Evolutionary conservation across 441 rosid species (phyloP), one percentile per base, ranked within the genome.

Genomic region (Gossypium davidsonii): DNA sequence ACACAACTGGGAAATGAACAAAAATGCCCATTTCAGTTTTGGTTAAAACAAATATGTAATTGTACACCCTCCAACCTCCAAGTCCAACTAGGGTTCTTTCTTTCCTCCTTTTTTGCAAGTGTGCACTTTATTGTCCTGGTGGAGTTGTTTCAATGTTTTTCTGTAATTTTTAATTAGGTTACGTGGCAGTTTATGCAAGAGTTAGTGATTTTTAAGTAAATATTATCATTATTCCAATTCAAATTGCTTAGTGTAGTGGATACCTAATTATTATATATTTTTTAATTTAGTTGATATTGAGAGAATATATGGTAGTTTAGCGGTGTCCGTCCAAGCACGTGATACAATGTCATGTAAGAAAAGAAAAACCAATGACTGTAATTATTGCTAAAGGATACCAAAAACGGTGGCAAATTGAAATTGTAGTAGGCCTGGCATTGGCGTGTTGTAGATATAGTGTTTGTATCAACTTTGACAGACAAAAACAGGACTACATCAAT

Each of bases 61-160:
- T 62, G 12, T 21, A 42, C 46, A 34, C 17, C 46, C 34, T 5
- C 20, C 44, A n/a, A 37, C 67, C 55, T 4, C 57, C 63, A 48
- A 48, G 39, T 5, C 23, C 49, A 70, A 12, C 52, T 56, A 70
- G 73, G 65, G 55, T 70, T 71, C 59, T 21, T 39, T 11, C 1
- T 1, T 42, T 42, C 2, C 8, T 57, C 42, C 42, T n/a, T 48
- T 23, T 8, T 11, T 39, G 26, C 1, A 8, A n/a, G 23, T n/a
- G 23, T n/a, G 0, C 71, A n/a, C 42, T 67, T 48, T 48, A 48
- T 25, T 65, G 5, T 65, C 20, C 6, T 21, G 55, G 55, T 26
- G 26, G 25, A 20, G n/a, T 20, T 12, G 3, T 21, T 57, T 57
- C 62, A 25, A 11, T 60, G 31, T 12, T 28, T 60, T 28, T n/a